These are phyloP conservation scores for Martiniozyma asiatica DNA, from an alignment of 1,139 yeast genomes.

Conservation along the genomic window DNA sequence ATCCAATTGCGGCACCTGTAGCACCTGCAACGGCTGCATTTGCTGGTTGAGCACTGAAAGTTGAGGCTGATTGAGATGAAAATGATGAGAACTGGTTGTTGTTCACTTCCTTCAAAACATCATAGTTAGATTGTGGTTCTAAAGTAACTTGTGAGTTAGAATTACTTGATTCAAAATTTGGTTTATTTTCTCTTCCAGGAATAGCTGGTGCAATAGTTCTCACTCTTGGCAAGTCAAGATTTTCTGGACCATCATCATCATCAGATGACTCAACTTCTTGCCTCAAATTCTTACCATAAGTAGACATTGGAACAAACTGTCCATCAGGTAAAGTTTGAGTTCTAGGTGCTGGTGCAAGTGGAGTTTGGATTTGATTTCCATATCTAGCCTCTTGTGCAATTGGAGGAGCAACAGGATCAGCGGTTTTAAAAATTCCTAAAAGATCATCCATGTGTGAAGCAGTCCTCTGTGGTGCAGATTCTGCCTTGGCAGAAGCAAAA, in stretches of 20 bases:
- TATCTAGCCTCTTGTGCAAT: conserved; percentile 18
- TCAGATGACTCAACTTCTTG: conserved; percentile 18
- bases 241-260: conserved; percentile 25
- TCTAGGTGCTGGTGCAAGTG: conserved; percentile 12
- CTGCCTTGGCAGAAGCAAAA: conserved; percentile 10
- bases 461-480: conserved; percentile 20
- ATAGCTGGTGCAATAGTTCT: conserved; percentile 20
- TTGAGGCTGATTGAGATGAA: conserved; percentile 11
- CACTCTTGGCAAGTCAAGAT: conserved; percentile 15
- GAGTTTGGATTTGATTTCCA: conserved; percentile 13
- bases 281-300: conserved; percentile 46
- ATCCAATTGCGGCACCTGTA: conserved; percentile 7
- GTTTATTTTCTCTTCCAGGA: conserved; percentile 24
- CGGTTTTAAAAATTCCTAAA: conserved; percentile 28
- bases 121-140: conserved; percentile 19
- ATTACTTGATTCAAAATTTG: conserved; percentile 17
- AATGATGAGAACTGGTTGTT: conserved; percentile 8
- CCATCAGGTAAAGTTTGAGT: conserved; percentile 11
- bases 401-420: conserved; percentile 23
- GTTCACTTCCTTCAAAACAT: conserved; percentile 18
- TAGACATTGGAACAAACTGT: conserved; percentile 47
- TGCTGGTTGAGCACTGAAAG: conserved; percentile 4
- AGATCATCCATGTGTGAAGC: conserved; percentile 59
- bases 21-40: conserved; percentile 7
- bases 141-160: conserved; percentile 6